These are phyloP conservation scores for Gaultheria prostrata DNA, from an alignment of 148 eudicot genomes.

Conservation along the genomic window DNA sequence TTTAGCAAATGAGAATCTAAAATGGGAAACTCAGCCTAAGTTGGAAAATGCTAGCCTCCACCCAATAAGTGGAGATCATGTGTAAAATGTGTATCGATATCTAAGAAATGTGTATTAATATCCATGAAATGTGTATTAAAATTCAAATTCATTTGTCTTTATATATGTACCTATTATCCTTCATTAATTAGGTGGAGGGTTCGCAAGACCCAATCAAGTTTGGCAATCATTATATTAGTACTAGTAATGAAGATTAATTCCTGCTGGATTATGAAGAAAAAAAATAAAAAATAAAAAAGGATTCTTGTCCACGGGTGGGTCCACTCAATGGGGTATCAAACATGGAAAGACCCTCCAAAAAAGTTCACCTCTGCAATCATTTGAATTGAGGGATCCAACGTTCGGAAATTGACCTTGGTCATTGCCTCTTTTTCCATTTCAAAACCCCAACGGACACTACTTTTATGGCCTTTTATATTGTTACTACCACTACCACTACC, in stretches of 20 bases:
- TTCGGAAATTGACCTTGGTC: conserved; percentile 4
- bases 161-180: no score
- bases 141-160: no score
- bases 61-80: no score
- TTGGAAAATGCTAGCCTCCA: no score
- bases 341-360: background rate
- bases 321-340: conserved; percentile 2
- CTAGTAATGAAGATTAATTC: background rate
- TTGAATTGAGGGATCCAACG: conserved; percentile 20
- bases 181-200: no score
- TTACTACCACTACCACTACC: background rate
- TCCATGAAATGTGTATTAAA: no score
- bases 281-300: background rate
- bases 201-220: no score
- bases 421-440: conserved; percentile 20
- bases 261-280: background rate
- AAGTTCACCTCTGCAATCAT: conserved; percentile 12
- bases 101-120: no score
- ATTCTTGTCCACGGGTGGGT: background rate
- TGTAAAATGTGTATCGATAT: no score
- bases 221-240: background rate
- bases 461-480: background rate
- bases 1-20: no score
- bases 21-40: no score
- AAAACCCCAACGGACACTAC: conserved; percentile 8